Evolutionary conservation across 2,329 filamentous ascomycete species (phyloP).

Genomic region (Aspergillus carbonarius): DNA sequence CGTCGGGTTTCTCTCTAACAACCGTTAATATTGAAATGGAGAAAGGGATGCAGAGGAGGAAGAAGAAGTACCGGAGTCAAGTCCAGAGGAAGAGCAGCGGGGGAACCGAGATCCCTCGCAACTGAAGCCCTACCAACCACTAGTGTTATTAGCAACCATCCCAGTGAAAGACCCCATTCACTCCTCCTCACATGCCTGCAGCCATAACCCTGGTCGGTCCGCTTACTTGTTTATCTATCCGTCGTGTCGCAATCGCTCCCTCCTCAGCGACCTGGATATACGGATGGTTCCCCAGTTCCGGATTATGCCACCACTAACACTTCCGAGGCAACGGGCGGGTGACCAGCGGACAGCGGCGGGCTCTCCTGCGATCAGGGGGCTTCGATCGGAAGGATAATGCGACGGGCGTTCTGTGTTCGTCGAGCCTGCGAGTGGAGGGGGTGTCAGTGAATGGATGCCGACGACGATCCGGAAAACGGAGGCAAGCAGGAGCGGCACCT

Average conservation of each 20-base stretch:
- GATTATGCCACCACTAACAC: not conserved
- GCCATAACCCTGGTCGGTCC: not conserved
- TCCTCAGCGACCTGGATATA: not conserved
- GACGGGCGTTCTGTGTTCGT: not conserved
- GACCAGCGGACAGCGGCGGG: not conserved
- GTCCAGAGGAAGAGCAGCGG: conserved; percentile 16
- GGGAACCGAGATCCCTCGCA: conserved; percentile 18
- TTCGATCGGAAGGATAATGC: not conserved
- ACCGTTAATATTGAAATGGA: conserved; percentile 3
- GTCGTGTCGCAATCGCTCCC: not conserved
- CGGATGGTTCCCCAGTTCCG: not conserved
- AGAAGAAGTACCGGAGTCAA: conserved; percentile 14
- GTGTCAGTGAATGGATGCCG: conserved; percentile 10
- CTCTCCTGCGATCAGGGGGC: no score
- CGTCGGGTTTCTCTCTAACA: conserved; percentile 15
- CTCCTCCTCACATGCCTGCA: not conserved
- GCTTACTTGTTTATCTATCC: not conserved
- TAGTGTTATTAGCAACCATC: conserved; percentile 13
- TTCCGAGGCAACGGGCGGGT: not conserved
- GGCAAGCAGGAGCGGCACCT: conserved; percentile 11
- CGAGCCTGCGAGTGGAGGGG: not conserved
- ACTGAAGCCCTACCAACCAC: conserved; percentile 22
- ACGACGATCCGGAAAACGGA: conserved; percentile 8
- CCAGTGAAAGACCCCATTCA: not conserved
- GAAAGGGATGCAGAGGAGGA: not conserved